Base-by-base conservation (phyloP, 768 basidiomycete genomes). In the Trametes punicea region DNA sequence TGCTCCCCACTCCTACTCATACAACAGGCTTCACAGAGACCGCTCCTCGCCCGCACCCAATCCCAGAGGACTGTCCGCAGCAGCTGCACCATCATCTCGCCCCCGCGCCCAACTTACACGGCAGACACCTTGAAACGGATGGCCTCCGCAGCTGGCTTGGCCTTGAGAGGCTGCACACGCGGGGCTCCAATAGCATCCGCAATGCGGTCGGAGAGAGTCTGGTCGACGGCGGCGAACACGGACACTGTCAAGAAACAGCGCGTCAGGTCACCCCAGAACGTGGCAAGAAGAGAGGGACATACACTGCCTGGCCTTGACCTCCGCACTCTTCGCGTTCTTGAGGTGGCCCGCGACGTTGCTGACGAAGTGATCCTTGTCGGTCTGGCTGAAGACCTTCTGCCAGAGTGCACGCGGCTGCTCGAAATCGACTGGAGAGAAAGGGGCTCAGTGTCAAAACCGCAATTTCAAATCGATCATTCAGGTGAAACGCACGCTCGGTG, bases 351-450 rank as follows among this genome's bases (percentile, higher is more conserved):
- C 75, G 44, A 92, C 71, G 67, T 92, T 92, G 65, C 74, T 68
- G 53, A 90, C 80, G 48, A 85, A 82, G 62, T 84, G 81, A 57
- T 80, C 76, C 33, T 82, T 76, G 61, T 79, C 77, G 25, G 74
- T 67, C 55, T 88, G 82, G 51, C 76, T 78, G 79, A 85, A 82
- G n/a, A 90, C 88, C 61, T 77, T 81, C 55, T 64, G 66, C 77
- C 83, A 91, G 51, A 91, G 70, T 21, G 76, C 81, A 55, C 88
- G 84, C 11, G 89, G 89, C 68, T 90, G 90, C 74, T 90, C 89
- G 64, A 91, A 92, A 75, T 92, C 89, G 62, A 90, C 87, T 89
- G 52, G 27, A 44, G 29, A 27, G 21, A 13, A 29, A 29, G 15
- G 52, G 41, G 42, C 2, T 52, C 20, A 42, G 48, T 26, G 26